These are phyloP conservation scores for Ogataea corticis DNA, from an alignment of 805 yeast genomes.

Conservation along the genomic window DNA sequence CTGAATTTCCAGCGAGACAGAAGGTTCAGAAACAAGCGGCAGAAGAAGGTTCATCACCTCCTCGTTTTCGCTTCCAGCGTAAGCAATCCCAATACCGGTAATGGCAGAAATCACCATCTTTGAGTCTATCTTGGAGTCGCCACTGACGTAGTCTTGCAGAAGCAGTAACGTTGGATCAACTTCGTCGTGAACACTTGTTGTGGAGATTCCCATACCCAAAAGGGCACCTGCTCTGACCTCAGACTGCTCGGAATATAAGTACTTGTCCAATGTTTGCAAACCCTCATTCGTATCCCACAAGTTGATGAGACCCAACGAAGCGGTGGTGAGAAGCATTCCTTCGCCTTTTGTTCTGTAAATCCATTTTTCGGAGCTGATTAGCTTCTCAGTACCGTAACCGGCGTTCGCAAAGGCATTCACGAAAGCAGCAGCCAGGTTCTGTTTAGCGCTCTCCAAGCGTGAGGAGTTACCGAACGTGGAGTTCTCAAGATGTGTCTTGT, in stretches of 20 bases:
- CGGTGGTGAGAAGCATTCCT: conserved; percentile 91
- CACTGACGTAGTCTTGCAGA: conserved; percentile 66
- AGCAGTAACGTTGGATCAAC: conserved; percentile 89
- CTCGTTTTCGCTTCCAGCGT: conserved; percentile 89
- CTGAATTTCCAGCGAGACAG: conserved; percentile 72
- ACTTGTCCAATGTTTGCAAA: conserved; percentile 84
- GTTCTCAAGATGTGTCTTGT: conserved; percentile 86
- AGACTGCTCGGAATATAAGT: conserved; percentile 78
- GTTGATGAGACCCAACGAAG: conserved; percentile 84
- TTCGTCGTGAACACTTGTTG: conserved; percentile 93
- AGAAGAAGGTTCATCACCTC: conserved; percentile 74
- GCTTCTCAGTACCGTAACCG: conserved; percentile 86
- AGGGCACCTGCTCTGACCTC: conserved; percentile 96
- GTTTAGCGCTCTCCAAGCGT: conserved; percentile 86
- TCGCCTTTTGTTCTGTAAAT: conserved; percentile 88
- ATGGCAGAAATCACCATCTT: conserved; percentile 78
- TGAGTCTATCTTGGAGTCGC: conserved; percentile 52
- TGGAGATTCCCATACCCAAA: conserved; percentile 90
- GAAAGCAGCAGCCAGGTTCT: conserved; percentile 91
- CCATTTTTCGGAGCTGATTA: conserved; percentile 76
- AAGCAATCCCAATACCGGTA: conserved; percentile 89
- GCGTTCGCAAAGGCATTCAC: conserved; percentile 89
- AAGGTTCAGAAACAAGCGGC: conserved; percentile 80
- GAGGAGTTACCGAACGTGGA: conserved; percentile 52
- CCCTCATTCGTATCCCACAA: conserved; percentile 93